Evolutionary conservation across 495 filamentous ascomycete genomes (phyloP).

Genomic region (Neurospora tetraspora): DNA sequence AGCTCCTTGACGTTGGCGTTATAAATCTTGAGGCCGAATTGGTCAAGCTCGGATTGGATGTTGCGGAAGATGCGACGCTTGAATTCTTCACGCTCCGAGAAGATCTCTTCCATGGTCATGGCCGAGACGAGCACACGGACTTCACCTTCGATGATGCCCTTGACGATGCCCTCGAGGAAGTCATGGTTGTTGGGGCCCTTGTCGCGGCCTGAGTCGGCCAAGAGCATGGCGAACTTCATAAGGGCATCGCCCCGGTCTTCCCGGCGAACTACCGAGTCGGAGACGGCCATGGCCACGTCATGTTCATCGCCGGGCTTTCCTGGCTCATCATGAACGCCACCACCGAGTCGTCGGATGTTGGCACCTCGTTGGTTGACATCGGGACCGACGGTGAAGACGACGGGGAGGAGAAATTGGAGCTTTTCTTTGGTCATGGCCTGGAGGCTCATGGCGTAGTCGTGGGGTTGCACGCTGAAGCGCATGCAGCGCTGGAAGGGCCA

Average conservation of each 20-base stretch:
- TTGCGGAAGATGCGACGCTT: slow-evolving; percentile 68
- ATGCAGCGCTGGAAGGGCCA: slow-evolving; percentile 54
- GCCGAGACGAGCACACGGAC: slow-evolving; percentile 65
- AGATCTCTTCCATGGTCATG: slow-evolving; percentile 86
- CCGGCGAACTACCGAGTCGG: slow-evolving; percentile 7
- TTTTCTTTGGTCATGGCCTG: slow-evolving; percentile 83
- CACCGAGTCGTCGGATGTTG: slow-evolving; percentile 14
- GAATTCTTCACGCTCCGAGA: slow-evolving; percentile 69
- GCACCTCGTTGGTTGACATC: slow-evolving; percentile 47
- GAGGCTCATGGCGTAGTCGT: slow-evolving; percentile 64
- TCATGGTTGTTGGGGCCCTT: slow-evolving; percentile 34
- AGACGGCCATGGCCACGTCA: slow-evolving; percentile 10
- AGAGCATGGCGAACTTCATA: slow-evolving; percentile 66
- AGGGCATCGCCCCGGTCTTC: slow-evolving; percentile 46
- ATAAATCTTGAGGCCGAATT: slow-evolving; percentile 66
- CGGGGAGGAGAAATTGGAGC: slow-evolving; percentile 65
- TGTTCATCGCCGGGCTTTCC: slow-evolving; percentile 5
- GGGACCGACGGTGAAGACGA: slow-evolving; percentile 79
- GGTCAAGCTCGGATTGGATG: slow-evolving; percentile 63
- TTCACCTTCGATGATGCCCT: slow-evolving; percentile 82
- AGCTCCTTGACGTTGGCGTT: slow-evolving; percentile 77
- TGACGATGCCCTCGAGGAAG: slow-evolving; percentile 76
- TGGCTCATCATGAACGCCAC: background rate
- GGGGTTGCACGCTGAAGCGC: slow-evolving; percentile 53
- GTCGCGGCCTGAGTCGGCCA: slow-evolving; percentile 48